Conservation (phyloP, 768 basidiomycete species). For the Udeniomyces megalosporus region DNA sequence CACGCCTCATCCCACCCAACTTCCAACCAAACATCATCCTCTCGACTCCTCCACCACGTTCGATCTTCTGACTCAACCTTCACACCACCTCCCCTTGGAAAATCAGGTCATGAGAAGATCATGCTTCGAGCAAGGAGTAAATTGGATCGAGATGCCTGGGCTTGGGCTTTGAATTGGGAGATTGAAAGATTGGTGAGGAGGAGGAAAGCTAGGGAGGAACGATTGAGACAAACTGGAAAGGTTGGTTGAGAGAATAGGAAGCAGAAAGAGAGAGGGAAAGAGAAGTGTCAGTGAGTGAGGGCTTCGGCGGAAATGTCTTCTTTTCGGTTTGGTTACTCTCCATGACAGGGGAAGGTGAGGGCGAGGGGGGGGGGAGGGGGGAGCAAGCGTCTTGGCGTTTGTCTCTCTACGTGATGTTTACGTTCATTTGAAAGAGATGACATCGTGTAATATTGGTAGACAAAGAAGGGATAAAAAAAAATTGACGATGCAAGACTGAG, state of each 20-base stretch:
- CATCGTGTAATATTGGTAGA: too few relatives aligned
- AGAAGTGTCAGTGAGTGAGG: too few relatives aligned
- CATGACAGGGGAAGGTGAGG: too few relatives aligned
- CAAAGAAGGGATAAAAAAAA: too few relatives aligned
- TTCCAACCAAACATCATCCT: background rate
- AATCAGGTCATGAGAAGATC: slow-evolving; percentile 39
- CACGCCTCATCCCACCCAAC: slow-evolving; percentile 3
- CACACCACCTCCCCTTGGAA: slow-evolving; percentile 40
- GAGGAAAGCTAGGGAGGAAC: slow-evolving; percentile 1
- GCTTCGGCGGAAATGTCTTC: too few relatives aligned
- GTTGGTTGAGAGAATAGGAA: slow-evolving; percentile 44
- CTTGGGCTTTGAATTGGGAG: slow-evolving; percentile 79
- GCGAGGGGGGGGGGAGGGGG: too few relatives aligned
- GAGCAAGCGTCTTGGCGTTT: too few relatives aligned
- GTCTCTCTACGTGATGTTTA: too few relatives aligned
- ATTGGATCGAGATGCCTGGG: slow-evolving; percentile 85
- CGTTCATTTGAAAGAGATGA: too few relatives aligned
- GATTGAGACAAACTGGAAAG: background rate
- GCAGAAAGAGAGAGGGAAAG: slow-evolving; percentile 28
- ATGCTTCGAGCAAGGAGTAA: slow-evolving; percentile 62
- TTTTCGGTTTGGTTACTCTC: too few relatives aligned
- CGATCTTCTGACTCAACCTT: slow-evolving; percentile 9
- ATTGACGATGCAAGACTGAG: too few relatives aligned
- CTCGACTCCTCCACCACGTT: background rate
- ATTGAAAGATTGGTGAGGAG: slow-evolving; percentile 40